phyloP scores from a whole-genome alignment of 2,329 filamentous ascomycete genomes.

The Trichoderma guizhouense region DNA sequence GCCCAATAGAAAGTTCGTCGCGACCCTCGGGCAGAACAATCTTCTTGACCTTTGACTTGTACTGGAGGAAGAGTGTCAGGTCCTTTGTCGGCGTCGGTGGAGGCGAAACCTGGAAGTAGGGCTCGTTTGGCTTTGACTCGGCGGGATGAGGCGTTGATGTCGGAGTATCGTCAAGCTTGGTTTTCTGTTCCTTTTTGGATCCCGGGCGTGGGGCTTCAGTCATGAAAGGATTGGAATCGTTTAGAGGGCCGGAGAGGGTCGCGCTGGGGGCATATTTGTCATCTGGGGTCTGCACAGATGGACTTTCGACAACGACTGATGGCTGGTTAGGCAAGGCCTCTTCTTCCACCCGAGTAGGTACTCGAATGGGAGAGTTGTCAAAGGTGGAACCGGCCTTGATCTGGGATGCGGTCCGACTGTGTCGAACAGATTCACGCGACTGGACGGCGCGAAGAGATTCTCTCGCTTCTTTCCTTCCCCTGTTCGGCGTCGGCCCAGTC shows the following conservation, averaged over 20 bases:
- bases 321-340: constrained; percentile 39
- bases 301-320: constrained; percentile 25
- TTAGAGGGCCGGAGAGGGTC: constrained; percentile 56
- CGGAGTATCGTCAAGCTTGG: constrained; percentile 24
- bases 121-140: constrained; percentile 44
- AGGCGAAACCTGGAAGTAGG: constrained; percentile 60
- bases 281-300: constrained; percentile 57
- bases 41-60: constrained; percentile 96
- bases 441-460: constrained; percentile 75
- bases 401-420: constrained; percentile 47
- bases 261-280: constrained; percentile 60
- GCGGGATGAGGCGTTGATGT: constrained; percentile 29
- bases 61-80: constrained; percentile 89
- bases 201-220: constrained; percentile 20
- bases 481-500: constrained; percentile 78
- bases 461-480: constrained; percentile 71
- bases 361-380: constrained; percentile 62
- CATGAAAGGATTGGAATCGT: constrained; percentile 40
- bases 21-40: constrained; percentile 83
- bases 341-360: constrained; percentile 61
- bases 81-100: constrained; percentile 71
- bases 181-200: constrained; percentile 22
- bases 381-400: constrained; percentile 39
- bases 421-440: constrained; percentile 48
- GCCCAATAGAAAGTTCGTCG: constrained; percentile 78